A percentile compares a stretch with the other conserved stretches of the same genome.
These are phyloP conservation scores for Pycnococcus provasolii DNA, from an alignment of 139 green algal species.

Conservation along the genomic window DNA sequence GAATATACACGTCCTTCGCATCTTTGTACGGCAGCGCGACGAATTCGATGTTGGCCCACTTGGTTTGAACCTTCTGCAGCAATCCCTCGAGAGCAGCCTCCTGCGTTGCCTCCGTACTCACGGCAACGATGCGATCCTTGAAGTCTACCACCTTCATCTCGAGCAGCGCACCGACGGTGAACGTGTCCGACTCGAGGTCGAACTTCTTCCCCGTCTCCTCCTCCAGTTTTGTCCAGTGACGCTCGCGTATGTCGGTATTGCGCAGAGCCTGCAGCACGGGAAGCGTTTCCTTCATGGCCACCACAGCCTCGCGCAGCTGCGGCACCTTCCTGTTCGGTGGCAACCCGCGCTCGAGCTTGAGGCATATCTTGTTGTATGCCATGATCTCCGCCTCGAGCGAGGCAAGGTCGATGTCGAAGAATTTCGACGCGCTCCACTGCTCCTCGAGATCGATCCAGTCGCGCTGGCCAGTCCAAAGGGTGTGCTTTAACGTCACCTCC, in stretches of 20 bases:
- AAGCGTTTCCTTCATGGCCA: slow-evolving; percentile 48
- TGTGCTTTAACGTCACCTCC: slow-evolving; percentile 60
- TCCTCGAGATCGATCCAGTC: slow-evolving; percentile 46
- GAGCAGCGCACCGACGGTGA: slow-evolving; percentile 50
- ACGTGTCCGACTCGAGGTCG: slow-evolving; percentile 33
- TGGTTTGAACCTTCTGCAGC: slow-evolving; percentile 54
- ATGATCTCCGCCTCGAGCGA: slow-evolving; percentile 53
- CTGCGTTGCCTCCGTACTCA: slow-evolving; percentile 61
- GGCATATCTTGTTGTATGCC: slow-evolving; percentile 42
- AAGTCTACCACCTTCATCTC: slow-evolving; percentile 45
- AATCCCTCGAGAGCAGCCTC: slow-evolving; percentile 64
- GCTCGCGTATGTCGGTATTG: slow-evolving; percentile 50
- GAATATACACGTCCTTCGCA: slow-evolving; percentile 68
- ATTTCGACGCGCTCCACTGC: slow-evolving; percentile 39
- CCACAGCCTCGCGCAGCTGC: slow-evolving; percentile 43
- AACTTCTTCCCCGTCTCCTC: slow-evolving; percentile 39
- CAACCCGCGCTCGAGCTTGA: slow-evolving; percentile 57
- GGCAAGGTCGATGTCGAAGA: slow-evolving; percentile 48
- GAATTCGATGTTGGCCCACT: slow-evolving; percentile 68
- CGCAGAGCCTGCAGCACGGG: slow-evolving; percentile 48
- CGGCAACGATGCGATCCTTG: slow-evolving; percentile 43
- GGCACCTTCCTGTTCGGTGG: slow-evolving; percentile 59
- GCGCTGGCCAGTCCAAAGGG: slow-evolving; percentile 45
- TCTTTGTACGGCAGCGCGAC: slow-evolving; percentile 68
- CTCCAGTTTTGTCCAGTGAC: slow-evolving; percentile 65